Evolutionary conservation across 1,284 basidiomycete genomes (phyloP), one percentile per base, ranked within the genome.

Genomic region (Anthracocystis panici-leucophaei): DNA sequence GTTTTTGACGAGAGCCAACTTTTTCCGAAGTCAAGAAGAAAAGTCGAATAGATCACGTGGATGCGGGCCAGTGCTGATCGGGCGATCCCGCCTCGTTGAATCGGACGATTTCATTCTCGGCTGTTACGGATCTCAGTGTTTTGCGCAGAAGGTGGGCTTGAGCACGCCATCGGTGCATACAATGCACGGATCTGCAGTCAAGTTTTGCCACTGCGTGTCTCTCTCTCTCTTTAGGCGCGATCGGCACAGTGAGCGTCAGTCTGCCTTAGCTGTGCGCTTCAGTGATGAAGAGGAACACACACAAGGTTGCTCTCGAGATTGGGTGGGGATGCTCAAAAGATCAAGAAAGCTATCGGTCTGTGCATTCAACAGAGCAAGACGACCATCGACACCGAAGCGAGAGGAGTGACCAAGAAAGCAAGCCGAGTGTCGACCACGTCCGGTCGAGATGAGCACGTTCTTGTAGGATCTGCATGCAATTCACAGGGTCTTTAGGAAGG

Each of bases 161-260:
- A 71, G 68, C 68, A 71, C 68, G 68, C 68, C 68, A 71, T 71
- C 48, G 67, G 49, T 44, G 50, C 40, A 44, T 45, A 35, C 35
- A 38, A 29, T 57, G 62, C 57, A 61, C 44, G 46, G 40, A 52
- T 52, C 60, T 63, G 56, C 60, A 56, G 20, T 16, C n/a, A 16
- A 38, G 35, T 16, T 16, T 38, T 38, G 35, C 25, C 50, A 50
- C 21, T n/a, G 14, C 20, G 16, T 16, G 31, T 12, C 20, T 50
- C 5, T 16, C 41, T n/a, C 33, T 33, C 11, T 33, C 33, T 33
- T 31, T 33, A 11, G 12, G 7, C 33, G 33, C 8, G 8, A 9
- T 8, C 33, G 33, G 33, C 33, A 33, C 7, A 29, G 29, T 9
- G 5, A 29, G 29, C 4, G 29, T 29, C 29, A 29, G 29, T 29